Evolutionary conservation across 352 stramenopile species (phyloP).

Genomic region (Aphanomyces cochlioides): DNA sequence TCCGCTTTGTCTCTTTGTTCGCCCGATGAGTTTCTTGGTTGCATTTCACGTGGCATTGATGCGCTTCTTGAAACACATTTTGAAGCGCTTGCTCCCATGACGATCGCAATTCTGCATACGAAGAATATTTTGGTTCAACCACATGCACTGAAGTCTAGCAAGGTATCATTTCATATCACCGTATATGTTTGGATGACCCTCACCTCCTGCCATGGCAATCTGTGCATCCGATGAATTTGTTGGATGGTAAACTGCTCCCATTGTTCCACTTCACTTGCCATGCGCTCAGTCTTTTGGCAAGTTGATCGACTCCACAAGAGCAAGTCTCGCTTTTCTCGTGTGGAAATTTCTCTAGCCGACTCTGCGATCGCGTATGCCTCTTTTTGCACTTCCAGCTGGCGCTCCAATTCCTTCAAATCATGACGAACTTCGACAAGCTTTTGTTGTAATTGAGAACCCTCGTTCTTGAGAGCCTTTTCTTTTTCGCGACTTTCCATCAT

Average conservation of each 20-base stretch:
- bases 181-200: background rate
- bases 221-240: slow-evolving; percentile 28
- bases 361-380: slow-evolving; percentile 40
- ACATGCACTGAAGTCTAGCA: background rate
- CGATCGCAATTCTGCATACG: slow-evolving; percentile 21
- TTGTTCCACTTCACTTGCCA: slow-evolving; percentile 40
- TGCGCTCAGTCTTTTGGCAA: slow-evolving; percentile 48
- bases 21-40: slow-evolving; percentile 30
- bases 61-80: slow-evolving; percentile 21
- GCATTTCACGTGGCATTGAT: slow-evolving; percentile 27
- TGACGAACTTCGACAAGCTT: slow-evolving; percentile 1
- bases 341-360: slow-evolving; percentile 58
- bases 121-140: slow-evolving; percentile 17
- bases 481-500: slow-evolving; percentile 22
- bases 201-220: slow-evolving; percentile 25
- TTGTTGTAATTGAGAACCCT: background rate
- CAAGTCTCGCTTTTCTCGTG: slow-evolving; percentile 55
- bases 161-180: too few species aligned
- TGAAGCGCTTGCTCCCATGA: slow-evolving; percentile 13
- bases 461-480: background rate
- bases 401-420: slow-evolving; percentile 42
- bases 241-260: slow-evolving; percentile 32
- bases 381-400: slow-evolving; percentile 35
- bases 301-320: slow-evolving; percentile 59
- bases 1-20: slow-evolving; percentile 28